Conservation (phyloP, 371 early-diverging fungal species). For the Rhizopus sp. region DNA sequence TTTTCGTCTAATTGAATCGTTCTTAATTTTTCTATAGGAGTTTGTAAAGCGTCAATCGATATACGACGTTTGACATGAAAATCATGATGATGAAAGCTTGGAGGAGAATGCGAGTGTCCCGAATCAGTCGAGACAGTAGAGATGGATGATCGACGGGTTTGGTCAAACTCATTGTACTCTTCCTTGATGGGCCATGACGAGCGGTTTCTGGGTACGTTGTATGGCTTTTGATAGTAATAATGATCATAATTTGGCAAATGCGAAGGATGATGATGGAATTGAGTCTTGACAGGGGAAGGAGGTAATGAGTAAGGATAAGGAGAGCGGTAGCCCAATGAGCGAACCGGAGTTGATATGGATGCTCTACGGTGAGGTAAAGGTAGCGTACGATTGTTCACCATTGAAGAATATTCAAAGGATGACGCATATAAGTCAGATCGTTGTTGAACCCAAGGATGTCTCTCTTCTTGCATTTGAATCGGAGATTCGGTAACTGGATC, state of each 20-base stretch:
- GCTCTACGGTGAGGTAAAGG: slow-evolving; percentile 11
- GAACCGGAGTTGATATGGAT: background rate
- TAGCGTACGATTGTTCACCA: slow-evolving; percentile 14
- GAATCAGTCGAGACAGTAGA: slow-evolving; percentile 11
- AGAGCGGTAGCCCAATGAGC: background rate
- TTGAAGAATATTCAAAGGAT: slow-evolving; percentile 10
- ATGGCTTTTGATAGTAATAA: background rate
- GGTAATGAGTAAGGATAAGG: slow-evolving; percentile 1
- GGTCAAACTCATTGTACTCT: background rate
- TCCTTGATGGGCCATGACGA: slow-evolving; percentile 26
- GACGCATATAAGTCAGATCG: slow-evolving; percentile 12
- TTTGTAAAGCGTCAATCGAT: slow-evolving; percentile 25
- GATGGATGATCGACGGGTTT: slow-evolving; percentile 10
- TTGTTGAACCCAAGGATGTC: slow-evolving; percentile 1
- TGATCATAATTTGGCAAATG: background rate
- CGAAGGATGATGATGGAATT: background rate
- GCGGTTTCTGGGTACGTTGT: slow-evolving; percentile 15
- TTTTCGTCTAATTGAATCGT: slow-evolving; percentile 18
- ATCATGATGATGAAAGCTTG: slow-evolving; percentile 3
- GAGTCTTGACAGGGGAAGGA: slow-evolving; percentile 1
- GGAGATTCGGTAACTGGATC: slow-evolving; percentile 12
- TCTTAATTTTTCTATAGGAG: slow-evolving; percentile 23
- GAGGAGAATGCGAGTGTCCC: slow-evolving; percentile 4
- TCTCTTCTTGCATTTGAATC: slow-evolving; percentile 2
- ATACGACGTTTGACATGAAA: slow-evolving; percentile 19